Evolutionary conservation across 1,284 basidiomycete species (phyloP), one percentile per base, ranked within the genome.

Genomic region (Pyrrhoderma lamaoense): DNA sequence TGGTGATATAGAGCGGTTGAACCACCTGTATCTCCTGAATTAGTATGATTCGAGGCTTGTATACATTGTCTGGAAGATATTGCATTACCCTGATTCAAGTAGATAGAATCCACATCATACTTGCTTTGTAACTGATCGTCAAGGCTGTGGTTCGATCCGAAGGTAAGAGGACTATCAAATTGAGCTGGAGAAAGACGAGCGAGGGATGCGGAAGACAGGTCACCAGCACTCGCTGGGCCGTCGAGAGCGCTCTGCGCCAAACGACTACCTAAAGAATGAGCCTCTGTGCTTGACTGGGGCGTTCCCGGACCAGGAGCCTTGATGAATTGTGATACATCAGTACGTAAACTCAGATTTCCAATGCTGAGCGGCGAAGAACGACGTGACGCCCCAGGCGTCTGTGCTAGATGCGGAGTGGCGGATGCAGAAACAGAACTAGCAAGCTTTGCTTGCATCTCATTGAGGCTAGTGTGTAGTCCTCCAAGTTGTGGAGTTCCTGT

Each of bases 1-100:
- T 88, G 85, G 50, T 85, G 82, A 64, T 93, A 93, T 35, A 92
- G 68, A 4, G 87, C 83, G 8, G 85, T 87, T 3, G 87, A 89
- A 19, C 86, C 87, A 52, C 77, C 81, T 25, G 76, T 71, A 51
- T 75, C 75, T 51, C 69, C 64, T 18, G 61, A 61, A 9, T 68
- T 56, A 42, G 64, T 70, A 35, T 65, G 64, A 34, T 69, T 66
- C 34, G 68, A 45, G 84, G 82, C 34, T 79, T 77, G 58, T 89
- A 90, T 27, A 31, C 11, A 5, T 5, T 5, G 11, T 11, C 27
- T 5, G 27, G 5, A 31, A 31, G 8, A 14, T 22, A 40, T 22
- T 40, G n/a, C 74, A 65, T 71, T 75, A 54, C 71, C 69, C 25
- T 67, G 69, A 51, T 74, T 71, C 21, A 83, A 64, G 62, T 85